Base-by-base conservation (phyloP, 495 filamentous ascomycete genomes). In the Cercophora samala region DNA sequence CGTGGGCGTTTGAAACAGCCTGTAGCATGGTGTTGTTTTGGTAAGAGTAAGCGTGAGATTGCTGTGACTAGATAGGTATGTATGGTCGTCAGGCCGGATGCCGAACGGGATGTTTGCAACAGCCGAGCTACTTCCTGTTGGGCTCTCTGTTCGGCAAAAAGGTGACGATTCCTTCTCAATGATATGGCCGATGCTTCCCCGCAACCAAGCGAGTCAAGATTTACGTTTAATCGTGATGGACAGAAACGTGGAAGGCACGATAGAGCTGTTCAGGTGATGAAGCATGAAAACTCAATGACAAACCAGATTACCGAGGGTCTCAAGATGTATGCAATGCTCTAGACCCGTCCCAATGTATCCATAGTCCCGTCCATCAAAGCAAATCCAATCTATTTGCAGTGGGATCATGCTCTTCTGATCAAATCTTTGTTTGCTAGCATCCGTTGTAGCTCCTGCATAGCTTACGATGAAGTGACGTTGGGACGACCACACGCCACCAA, bases 1-100 rank as follows among this genome's bases (percentile, higher is more conserved):
- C 77, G 68, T 78, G 75, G 29, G 61, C n/a, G 66, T 71, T 69
- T 11, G n/a, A 4, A 64, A 80, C 70, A 63, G 69, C 65, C 60
- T 74, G 71, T 58, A 81, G 66, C 77, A 79, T 80, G 17, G 21
- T 69, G 63, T 25, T 55, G 59, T n/a, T 63, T 58, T 52, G 51
- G n/a, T 4, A 37, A 21, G 24, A 22, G 37, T 5, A 52, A 24
- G n/a, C 9, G 52, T 54, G 37, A 2, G 37, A 46, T 3, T 46
- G 13, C 15, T 17, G 37, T 29, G 37, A 17, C 1, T 46, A 9
- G 8, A n/a, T n/a, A n/a, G n/a, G n/a, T n/a, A n/a, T n/a, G 37
- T 9, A 13, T 17, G 37, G 37, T 46, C 37, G 8, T 46, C 37
- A 46, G 37, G 13, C 37, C 2, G 15, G 37, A 46, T 17, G 37